Evolutionary conservation across 495 filamentous ascomycete species (phyloP).

Genomic region (Penicillium arizonense): DNA sequence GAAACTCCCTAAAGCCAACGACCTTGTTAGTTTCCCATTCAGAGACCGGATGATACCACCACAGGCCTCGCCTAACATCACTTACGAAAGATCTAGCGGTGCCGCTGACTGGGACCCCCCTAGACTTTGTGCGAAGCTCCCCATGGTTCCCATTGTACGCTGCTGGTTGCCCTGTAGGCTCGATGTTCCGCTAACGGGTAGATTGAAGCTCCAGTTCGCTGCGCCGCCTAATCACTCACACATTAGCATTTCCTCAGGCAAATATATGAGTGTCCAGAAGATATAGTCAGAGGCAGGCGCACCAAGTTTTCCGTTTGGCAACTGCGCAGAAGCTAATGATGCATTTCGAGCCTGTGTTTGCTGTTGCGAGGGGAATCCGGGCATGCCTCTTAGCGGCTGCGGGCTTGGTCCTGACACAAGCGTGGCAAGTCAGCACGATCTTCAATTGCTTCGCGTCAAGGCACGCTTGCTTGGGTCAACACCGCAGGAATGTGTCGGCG

Average conservation of each 20-base stretch:
- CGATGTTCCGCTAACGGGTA: constrained; percentile 68
- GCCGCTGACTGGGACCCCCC: constrained; percentile 72
- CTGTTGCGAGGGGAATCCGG: constrained; percentile 66
- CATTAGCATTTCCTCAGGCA: constrained; percentile 26
- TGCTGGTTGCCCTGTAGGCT: constrained; percentile 58
- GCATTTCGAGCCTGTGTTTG: constrained; percentile 60
- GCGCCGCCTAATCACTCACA: constrained; percentile 54
- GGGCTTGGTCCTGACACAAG: constrained; percentile 57
- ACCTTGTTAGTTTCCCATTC: constrained; percentile 14
- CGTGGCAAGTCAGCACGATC: constrained; percentile 29
- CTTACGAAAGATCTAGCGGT: constrained; percentile 80
- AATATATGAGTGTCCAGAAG: constrained; percentile 2
- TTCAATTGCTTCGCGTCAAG: constrained; percentile 4
- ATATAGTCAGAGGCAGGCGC: constrained; percentile 25
- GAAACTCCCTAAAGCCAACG: constrained; percentile 66
- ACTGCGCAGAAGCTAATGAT: constrained; percentile 58
- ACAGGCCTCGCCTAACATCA: constrained; percentile 23
- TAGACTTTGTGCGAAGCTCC: constrained; percentile 81
- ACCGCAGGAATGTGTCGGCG: constrained; percentile 17
- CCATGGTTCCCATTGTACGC: constrained; percentile 57
- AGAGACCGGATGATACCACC: constrained; percentile 2
- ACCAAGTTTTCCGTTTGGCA: constrained; percentile 79
- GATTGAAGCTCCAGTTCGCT: constrained; percentile 72
- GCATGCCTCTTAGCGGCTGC: constrained; percentile 68
- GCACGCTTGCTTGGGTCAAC: constrained; percentile 15